Percentiles rank a stretch among this genome's conserved stretches.
phyloP scores from a whole-genome alignment of 2,329 filamentous ascomycete genomes.

The Fusarium begoniae region DNA sequence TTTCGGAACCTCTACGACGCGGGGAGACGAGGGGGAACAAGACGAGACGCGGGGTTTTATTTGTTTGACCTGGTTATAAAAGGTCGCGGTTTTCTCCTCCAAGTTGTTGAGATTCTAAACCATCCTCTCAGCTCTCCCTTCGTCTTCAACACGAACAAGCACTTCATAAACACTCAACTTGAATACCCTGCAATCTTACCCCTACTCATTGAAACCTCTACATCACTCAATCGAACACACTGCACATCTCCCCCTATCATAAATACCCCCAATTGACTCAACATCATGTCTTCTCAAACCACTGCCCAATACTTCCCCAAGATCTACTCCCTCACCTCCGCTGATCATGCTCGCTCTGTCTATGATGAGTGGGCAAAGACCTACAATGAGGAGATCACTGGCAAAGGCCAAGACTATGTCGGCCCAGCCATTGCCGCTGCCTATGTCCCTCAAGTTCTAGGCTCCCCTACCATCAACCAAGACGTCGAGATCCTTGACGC shows the following conservation, averaged over 20 bases:
- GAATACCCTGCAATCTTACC: neutral
- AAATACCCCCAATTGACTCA: slow-evolving; percentile 2
- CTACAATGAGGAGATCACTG: slow-evolving; percentile 49
- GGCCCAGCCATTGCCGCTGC: slow-evolving; percentile 51
- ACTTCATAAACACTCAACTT: neutral
- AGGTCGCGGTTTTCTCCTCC: slow-evolving; percentile 6
- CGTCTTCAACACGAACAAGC: slow-evolving; percentile 22
- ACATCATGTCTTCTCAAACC: slow-evolving; percentile 39
- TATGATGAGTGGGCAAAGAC: slow-evolving; percentile 50
- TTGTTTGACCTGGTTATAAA: slow-evolving; percentile 22
- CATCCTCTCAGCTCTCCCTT: slow-evolving; percentile 6
- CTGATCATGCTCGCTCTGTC: slow-evolving; percentile 41
- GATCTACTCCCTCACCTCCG: slow-evolving; percentile 41
- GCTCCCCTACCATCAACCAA: slow-evolving; percentile 36
- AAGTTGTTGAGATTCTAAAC: slow-evolving; percentile 11
- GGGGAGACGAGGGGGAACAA: slow-evolving; percentile 23
- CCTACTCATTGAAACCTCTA: neutral
- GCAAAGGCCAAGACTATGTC: slow-evolving; percentile 52
- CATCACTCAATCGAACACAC: neutral
- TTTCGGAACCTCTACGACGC: slow-evolving; percentile 26
- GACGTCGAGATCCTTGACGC: slow-evolving; percentile 57
- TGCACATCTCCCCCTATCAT: neutral
- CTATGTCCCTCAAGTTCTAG: slow-evolving; percentile 46
- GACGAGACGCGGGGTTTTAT: slow-evolving; percentile 21
- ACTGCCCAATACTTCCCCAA: slow-evolving; percentile 37